Evolutionary conservation across 2,329 filamentous ascomycete genomes (phyloP).

Genomic region (Fusarium odoratissimum): DNA sequence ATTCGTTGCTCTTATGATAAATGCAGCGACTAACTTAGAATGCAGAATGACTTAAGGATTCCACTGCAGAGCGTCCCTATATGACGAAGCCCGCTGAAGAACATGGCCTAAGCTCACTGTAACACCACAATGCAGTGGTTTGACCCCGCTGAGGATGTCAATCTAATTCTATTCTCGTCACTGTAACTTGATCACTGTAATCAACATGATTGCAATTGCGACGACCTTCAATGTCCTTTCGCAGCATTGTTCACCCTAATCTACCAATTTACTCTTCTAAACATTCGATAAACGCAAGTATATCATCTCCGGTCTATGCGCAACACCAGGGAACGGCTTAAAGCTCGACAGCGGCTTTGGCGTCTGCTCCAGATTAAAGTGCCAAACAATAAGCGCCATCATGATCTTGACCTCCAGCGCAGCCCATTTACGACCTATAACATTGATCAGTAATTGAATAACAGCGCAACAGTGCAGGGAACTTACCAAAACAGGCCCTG

Average conservation of each 20-base stretch:
- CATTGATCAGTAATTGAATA: accelerated
- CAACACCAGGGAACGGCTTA: not conserved
- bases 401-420: not conserved
- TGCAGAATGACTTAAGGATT: not conserved
- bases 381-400: not conserved
- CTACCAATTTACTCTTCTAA: not conserved
- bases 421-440: not conserved
- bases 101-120: not conserved
- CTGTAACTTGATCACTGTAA: no score
- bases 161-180: not conserved
- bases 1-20: accelerated
- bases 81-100: not conserved
- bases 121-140: not conserved
- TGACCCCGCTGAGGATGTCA: no score
- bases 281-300: not conserved
- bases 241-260: not conserved
- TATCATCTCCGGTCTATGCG: not conserved
- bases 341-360: not conserved
- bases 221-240: not conserved
- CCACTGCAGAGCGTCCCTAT: no score
- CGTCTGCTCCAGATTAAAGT: not conserved
- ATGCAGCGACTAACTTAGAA: not conserved
- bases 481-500: not conserved
- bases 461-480: accelerated
- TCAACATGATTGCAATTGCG: not conserved